Evolutionary conservation across 1,284 basidiomycete genomes (phyloP).

Genomic region (Rhodotorula sp.): DNA sequence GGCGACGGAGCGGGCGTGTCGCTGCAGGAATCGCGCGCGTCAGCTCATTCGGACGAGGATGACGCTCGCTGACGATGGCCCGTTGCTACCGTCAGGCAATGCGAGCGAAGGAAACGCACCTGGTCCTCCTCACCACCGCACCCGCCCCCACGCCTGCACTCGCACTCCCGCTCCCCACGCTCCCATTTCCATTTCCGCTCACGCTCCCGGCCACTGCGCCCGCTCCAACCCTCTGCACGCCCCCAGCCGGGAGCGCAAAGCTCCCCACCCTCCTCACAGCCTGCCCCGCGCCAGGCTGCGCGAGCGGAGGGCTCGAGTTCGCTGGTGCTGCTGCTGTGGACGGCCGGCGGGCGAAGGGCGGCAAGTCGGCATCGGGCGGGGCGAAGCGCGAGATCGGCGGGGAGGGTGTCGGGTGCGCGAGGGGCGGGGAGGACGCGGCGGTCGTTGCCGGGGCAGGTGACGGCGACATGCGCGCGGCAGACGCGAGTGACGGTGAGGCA

Average conservation of each 20-base stretch:
- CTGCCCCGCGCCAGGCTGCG: neutral
- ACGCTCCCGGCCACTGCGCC: neutral
- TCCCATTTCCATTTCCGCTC: neutral
- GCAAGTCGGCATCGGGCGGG: slow-evolving; percentile 17
- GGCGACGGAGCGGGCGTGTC: slow-evolving; percentile 17
- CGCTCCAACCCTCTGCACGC: neutral
- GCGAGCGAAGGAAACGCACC: neutral
- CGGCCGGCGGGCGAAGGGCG: slow-evolving; percentile 36
- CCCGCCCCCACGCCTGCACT: neutral
- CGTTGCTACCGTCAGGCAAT: too few species aligned
- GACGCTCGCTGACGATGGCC: neutral
- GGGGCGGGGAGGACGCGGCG: neutral
- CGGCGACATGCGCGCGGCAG: slow-evolving; percentile 36
- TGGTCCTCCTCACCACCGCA: neutral
- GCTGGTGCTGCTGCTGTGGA: neutral
- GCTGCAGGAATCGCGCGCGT: neutral
- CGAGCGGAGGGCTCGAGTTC: neutral
- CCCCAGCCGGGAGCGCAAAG: slow-evolving; percentile 19
- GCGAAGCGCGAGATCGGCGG: slow-evolving; percentile 3
- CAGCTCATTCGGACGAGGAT: neutral
- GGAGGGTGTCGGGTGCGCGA: neutral
- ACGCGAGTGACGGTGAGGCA: neutral
- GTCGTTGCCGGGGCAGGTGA: slow-evolving; percentile 14
- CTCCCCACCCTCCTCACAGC: slow-evolving; percentile 8
- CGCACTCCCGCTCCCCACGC: neutral